phyloP scores from a whole-genome alignment of 2,329 filamentous ascomycete species.

The Arthrobotrys sphaeroides region DNA sequence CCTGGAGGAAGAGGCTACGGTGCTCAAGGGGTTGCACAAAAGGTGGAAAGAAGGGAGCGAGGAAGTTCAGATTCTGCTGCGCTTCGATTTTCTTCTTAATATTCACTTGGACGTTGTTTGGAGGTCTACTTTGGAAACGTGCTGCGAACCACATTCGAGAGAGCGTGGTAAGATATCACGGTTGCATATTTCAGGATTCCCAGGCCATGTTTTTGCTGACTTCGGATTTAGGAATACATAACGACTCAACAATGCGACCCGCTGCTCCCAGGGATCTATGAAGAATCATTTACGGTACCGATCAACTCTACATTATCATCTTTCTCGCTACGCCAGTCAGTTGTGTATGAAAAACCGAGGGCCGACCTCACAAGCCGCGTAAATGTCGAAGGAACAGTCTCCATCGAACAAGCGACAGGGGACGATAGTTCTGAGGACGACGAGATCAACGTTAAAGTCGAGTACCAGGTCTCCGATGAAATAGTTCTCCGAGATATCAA shows the following conservation, averaged over 20 bases:
- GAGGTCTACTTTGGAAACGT: slow-evolving; percentile 34
- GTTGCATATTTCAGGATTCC: neutral
- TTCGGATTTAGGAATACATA: slow-evolving; percentile 27
- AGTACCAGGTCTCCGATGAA: slow-evolving; percentile 46
- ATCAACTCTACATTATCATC: slow-evolving; percentile 29
- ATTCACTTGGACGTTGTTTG: slow-evolving; percentile 47
- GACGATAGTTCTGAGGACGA: slow-evolving; percentile 31
- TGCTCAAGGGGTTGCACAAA: slow-evolving; percentile 42
- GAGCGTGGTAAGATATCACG: slow-evolving; percentile 21
- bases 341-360: slow-evolving; percentile 21
- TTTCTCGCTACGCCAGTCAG: slow-evolving; percentile 36
- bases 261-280: slow-evolving; percentile 33
- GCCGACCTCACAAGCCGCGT: neutral
- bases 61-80: slow-evolving; percentile 52
- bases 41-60: slow-evolving; percentile 33
- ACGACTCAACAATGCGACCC: neutral
- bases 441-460: slow-evolving; percentile 32
- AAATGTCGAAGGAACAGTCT: slow-evolving; percentile 37
- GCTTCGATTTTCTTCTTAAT: slow-evolving; percentile 27
- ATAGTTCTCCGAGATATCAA: slow-evolving; percentile 31
- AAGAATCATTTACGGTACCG: slow-evolving; percentile 37
- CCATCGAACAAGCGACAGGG: slow-evolving; percentile 29
- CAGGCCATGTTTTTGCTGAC: neutral
- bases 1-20: slow-evolving; percentile 27
- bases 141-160: slow-evolving; percentile 24